Evolutionary conservation across 73 alveolate species (phyloP).

Genomic region (Tetrahymena thermophila): DNA sequence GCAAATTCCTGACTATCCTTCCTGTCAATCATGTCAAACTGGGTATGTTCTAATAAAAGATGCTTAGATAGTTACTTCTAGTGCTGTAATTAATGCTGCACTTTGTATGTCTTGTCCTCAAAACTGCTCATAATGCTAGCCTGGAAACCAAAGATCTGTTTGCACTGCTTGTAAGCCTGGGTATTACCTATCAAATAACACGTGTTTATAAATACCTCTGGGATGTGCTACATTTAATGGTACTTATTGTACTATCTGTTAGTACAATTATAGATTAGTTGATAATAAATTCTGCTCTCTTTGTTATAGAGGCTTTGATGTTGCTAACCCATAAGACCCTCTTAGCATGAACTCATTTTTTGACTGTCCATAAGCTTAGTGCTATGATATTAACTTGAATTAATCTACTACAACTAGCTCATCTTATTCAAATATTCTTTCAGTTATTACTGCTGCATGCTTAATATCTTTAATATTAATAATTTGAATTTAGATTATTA

Average conservation of each 20-base stretch:
- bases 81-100: neutral
- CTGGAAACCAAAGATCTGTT: neutral
- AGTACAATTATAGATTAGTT: neutral
- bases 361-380: neutral
- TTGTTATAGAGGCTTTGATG: neutral
- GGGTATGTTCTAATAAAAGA: no score
- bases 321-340: neutral
- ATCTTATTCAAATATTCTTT: neutral
- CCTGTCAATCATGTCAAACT: neutral
- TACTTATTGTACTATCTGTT: neutral
- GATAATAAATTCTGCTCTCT: neutral
- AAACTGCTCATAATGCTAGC: neutral
- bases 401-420: neutral
- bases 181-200: neutral
- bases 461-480: no score
- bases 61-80: neutral
- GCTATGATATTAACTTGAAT: neutral
- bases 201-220: neutral
- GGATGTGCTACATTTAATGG: neutral
- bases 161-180: neutral
- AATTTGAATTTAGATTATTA: no score
- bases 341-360: no score
- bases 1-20: neutral
- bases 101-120: neutral
- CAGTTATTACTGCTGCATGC: neutral